Conservation (phyloP, 2,329 filamentous ascomycete species). For the Fusarium brachygibbosum region DNA sequence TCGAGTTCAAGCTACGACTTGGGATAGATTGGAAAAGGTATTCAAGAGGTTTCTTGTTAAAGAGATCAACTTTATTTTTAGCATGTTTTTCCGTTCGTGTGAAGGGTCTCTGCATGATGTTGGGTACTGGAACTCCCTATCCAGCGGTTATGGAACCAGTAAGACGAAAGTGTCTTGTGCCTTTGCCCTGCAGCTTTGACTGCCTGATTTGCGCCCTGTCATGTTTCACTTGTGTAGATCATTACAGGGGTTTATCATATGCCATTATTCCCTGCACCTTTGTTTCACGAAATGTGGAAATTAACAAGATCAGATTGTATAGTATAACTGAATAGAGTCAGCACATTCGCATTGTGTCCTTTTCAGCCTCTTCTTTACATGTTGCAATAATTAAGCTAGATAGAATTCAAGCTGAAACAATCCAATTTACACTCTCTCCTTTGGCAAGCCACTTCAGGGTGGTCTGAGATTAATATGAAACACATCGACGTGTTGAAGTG, state of each 20-base stretch:
- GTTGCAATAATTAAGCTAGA: neutral
- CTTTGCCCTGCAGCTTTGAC: neutral
- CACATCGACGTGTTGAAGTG: neutral
- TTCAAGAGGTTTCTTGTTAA: neutral
- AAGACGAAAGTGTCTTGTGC: neutral
- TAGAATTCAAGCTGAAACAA: neutral
- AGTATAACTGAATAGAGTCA: neutral
- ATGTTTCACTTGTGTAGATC: slow-evolving; percentile 4
- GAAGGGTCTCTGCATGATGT: neutral
- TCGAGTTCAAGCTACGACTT: neutral
- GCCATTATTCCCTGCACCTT: neutral
- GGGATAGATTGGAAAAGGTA: neutral
- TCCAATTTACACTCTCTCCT: neutral
- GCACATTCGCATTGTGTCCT: neutral
- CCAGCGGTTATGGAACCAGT: slow-evolving; percentile 1
- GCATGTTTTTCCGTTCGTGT: neutral
- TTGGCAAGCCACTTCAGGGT: neutral
- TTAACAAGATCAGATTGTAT: neutral
- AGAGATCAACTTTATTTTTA: neutral
- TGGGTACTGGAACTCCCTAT: neutral
- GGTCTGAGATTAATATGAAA: neutral
- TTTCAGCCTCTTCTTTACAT: neutral
- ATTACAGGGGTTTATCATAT: slow-evolving; percentile 2
- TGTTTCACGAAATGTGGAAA: neutral
- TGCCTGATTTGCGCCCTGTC: slow-evolving; percentile 1